Conservation (phyloP, 768 basidiomycete species). For the Tubosaeta sp. region DNA sequence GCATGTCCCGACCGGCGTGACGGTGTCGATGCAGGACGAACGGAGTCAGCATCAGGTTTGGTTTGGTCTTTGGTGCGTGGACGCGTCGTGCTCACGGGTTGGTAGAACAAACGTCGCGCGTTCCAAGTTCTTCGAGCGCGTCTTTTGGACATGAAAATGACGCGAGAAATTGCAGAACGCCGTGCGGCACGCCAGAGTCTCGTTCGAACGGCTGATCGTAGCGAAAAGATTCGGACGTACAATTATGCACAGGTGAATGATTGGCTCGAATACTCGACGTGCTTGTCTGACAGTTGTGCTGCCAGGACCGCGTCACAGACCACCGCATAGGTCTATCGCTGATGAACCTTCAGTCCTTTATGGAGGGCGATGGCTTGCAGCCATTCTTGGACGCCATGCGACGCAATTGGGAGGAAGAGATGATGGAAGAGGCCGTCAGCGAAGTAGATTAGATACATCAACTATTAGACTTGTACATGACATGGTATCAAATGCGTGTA, state of each 20-base stretch:
- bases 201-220: conserved; percentile 78
- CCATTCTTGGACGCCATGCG: conserved; percentile 55
- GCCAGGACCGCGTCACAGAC: conserved; percentile 87
- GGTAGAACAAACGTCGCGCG: conserved; percentile 86
- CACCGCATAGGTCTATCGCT: conserved; percentile 81
- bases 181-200: conserved; percentile 68
- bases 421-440: conserved; percentile 50
- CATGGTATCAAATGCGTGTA: too few relatives aligned
- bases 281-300: background rate
- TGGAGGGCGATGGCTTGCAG: conserved; percentile 63
- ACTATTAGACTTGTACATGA: background rate
- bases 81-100: background rate
- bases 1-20: conserved; percentile 88
- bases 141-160: conserved; percentile 76
- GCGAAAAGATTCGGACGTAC: conserved; percentile 95
- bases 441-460: conserved; percentile 9
- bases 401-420: conserved; percentile 50
- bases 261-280: background rate
- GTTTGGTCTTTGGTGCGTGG: background rate
- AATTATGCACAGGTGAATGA: conserved; percentile 76
- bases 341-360: conserved; percentile 58
- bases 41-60: conserved; percentile 89
- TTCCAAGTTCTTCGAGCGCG: conserved; percentile 87
- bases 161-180: conserved; percentile 62
- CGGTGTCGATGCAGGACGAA: conserved; percentile 98